Conservation (phyloP, 2,329 filamentous ascomycete genomes). For the Cryphonectria parasitica region DNA sequence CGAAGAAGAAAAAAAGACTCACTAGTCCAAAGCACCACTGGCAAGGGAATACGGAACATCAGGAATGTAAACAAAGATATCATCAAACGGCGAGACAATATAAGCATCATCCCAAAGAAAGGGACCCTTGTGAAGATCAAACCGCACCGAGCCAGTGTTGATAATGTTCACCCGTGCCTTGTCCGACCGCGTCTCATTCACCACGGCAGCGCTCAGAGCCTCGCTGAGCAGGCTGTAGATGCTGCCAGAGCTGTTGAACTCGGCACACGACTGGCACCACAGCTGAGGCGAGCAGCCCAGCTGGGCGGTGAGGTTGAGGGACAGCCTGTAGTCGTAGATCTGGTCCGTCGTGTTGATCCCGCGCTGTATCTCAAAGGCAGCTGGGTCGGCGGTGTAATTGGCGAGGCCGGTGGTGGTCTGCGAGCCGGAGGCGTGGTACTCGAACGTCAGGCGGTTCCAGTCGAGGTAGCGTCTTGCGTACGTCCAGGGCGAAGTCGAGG, state of each 20-base stretch:
- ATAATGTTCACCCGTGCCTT: conserved; percentile 59
- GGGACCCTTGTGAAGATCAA: conserved; percentile 65
- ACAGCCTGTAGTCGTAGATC: conserved; percentile 49
- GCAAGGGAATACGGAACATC: conserved; percentile 55
- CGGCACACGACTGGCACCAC: conserved; percentile 61
- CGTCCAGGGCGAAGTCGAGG: conserved; percentile 43
- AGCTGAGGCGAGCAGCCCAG: conserved; percentile 63
- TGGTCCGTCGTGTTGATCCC: conserved; percentile 31
- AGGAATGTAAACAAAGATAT: conserved; percentile 57
- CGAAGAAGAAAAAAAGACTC: conserved; percentile 12
- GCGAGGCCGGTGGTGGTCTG: conserved; percentile 4
- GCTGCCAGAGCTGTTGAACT: conserved; percentile 55
- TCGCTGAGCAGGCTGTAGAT: conserved; percentile 58
- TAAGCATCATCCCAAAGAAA: conserved; percentile 60
- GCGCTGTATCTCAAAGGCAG: conserved; percentile 31
- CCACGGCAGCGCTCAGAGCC: conserved; percentile 55
- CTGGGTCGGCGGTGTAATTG: conserved; percentile 20
- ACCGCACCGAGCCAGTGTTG: conserved; percentile 65
- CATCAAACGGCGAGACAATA: conserved; percentile 59
- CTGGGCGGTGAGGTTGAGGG: conserved; percentile 55
- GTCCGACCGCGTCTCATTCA: conserved; percentile 54
- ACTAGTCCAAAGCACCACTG: conserved; percentile 39
- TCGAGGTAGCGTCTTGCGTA: conserved; percentile 68
- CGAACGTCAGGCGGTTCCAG: conserved; percentile 69
- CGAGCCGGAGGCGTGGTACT: conserved; percentile 59